phyloP scores from a whole-genome alignment of 805 yeast genomes.

The Kuraishia hungarica region DNA sequence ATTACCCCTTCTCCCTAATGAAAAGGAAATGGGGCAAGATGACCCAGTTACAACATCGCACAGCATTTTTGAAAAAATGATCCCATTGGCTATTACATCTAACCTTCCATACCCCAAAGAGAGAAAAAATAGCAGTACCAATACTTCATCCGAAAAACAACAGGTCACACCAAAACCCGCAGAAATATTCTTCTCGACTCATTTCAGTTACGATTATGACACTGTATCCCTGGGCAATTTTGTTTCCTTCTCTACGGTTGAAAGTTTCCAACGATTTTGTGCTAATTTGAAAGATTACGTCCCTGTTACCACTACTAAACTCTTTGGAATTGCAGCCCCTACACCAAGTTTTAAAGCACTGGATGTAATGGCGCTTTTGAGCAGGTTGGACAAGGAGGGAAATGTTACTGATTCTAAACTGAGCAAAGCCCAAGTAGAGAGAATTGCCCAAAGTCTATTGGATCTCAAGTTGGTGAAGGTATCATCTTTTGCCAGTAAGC shows the following conservation, averaged over 20 bases:
- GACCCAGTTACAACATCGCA: not conserved
- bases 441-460: constrained; percentile 7
- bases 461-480: constrained; percentile 7
- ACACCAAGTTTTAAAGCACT: not conserved
- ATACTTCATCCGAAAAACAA: not conserved
- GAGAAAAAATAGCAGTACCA: not conserved
- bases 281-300: not conserved
- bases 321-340: not conserved
- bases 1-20: not conserved
- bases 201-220: not conserved
- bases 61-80: not conserved
- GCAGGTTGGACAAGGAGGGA: not conserved
- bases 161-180: not conserved
- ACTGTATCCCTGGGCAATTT: not conserved
- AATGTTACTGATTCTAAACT: not conserved
- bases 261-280: not conserved
- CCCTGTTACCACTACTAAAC: not conserved
- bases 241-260: not conserved
- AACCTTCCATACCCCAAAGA: not conserved
- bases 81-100: not conserved
- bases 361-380: not conserved
- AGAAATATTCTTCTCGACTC: not conserved
- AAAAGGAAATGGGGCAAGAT: not conserved
- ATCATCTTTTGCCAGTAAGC: not conserved
- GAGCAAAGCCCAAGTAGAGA: constrained; percentile 10